Evolutionary conservation across 2,329 filamentous ascomycete genomes (phyloP), one percentile per base, ranked within the genome.

Genomic region (Geosmithia putterillii): DNA sequence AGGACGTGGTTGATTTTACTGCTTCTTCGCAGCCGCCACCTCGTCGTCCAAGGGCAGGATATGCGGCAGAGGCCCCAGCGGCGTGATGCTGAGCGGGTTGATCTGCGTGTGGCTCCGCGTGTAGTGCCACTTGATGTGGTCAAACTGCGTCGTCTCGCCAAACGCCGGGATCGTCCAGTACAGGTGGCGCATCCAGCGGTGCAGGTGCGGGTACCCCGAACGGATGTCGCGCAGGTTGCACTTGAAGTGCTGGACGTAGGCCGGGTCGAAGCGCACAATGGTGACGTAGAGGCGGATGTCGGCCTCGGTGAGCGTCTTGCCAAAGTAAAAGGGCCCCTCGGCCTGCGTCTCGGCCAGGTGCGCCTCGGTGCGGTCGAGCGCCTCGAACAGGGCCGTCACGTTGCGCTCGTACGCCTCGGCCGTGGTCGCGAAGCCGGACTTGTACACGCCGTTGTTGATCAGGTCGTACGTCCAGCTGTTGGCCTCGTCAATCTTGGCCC

Each of bases 71-170:
- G 92, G 90, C 0, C 90, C 90, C 15, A 94, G 57, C 1, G 90
- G 89, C 20, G 87, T 90, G 57, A 98, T 94, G 35, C 71, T 67
- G 41, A 68, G 61, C 15, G 78, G 79, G 61, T 83, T 83, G 57
- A 83, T 81, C 65, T 83, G 73, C 9, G 69, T 70, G 54, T 79
- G 74, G 50, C 72, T 78, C 52, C 70, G 66, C 47, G 75, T 77
- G 58, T 76, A 78, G 59, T 81, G 78, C 60, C 69, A 83, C 76
- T 94, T 95, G 68, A 96, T 96, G 65, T 98, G 92, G 61, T 94
- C 77, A 60, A 94, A 95, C 61, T 95, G 76, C 19, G 89, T 94
- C 47, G 88, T 92, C 42, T 84, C 76, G 49, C 69, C 68, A 66
- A 94, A 95, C 2, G 86, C 87, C 20, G 42, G 37, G 35, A 79